phyloP scores from a whole-genome alignment of 2,329 filamentous ascomycete genomes.

The Zalaria sp. region DNA sequence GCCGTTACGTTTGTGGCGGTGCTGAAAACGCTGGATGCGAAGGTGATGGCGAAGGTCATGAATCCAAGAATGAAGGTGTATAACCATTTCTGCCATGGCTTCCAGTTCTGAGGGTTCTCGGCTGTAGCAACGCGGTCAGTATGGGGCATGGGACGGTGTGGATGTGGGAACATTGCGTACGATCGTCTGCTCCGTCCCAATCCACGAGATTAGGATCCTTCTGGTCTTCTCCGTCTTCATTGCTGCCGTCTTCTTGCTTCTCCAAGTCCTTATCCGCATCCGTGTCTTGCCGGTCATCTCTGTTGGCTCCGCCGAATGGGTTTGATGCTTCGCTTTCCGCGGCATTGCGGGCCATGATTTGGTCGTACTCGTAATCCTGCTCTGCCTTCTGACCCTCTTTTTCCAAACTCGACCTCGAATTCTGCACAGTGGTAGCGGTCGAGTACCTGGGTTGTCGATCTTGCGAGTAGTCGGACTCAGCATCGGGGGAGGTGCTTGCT shows the following conservation, averaged over 20 bases:
- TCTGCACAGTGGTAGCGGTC: neutral
- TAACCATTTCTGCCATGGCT: slow-evolving; percentile 16
- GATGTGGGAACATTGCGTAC: neutral
- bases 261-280: slow-evolving; percentile 1
- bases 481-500: neutral
- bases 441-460: neutral
- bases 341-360: neutral
- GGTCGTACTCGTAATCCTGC: neutral
- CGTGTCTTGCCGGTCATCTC: slow-evolving; percentile 1
- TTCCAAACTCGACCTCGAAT: neutral
- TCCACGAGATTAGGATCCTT: slow-evolving; percentile 12
- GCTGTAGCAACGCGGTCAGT: neutral
- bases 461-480: too few relatives aligned
- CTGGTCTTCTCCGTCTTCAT: slow-evolving; percentile 1
- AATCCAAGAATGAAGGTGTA: slow-evolving; percentile 15
- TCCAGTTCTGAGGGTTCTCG: slow-evolving; percentile 18
- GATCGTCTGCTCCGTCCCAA: slow-evolving; percentile 14
- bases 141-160: neutral
- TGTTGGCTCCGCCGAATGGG: neutral
- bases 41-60: slow-evolving; percentile 67
- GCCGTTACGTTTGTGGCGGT: slow-evolving; percentile 9
- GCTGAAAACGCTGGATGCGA: slow-evolving; percentile 32
- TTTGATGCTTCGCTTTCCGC: neutral
- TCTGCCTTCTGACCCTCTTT: neutral
- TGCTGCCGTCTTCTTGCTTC: slow-evolving; percentile 1